These are phyloP conservation scores for Mrakiaceae sp. DNA, from an alignment of 1,284 basidiomycete genomes.

Conservation along the genomic window DNA sequence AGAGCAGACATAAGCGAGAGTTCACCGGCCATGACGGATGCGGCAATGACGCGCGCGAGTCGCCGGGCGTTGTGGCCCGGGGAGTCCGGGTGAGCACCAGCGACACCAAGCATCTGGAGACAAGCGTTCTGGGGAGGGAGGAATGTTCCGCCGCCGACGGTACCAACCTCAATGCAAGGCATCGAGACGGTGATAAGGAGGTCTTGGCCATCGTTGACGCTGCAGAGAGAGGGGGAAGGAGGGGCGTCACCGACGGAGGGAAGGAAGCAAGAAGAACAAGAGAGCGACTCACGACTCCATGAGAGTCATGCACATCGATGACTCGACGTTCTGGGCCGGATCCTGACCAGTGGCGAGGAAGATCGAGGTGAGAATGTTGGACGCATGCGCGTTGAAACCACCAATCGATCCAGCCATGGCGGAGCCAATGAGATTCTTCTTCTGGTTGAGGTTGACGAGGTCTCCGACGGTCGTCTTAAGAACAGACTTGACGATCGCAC, in stretches of 20 bases:
- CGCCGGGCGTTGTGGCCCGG: slow-evolving; percentile 79
- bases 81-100: slow-evolving; percentile 66
- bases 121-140: slow-evolving; percentile 79
- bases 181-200: slow-evolving; percentile 84
- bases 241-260: neutral
- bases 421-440: slow-evolving; percentile 96
- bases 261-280: neutral
- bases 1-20: slow-evolving; percentile 77
- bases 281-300: slow-evolving; percentile 78
- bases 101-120: slow-evolving; percentile 81
- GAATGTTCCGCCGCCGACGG: slow-evolving; percentile 89
- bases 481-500: slow-evolving; percentile 74
- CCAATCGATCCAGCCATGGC: slow-evolving; percentile 97
- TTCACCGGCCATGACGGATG: slow-evolving; percentile 90
- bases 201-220: slow-evolving; percentile 79
- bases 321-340: slow-evolving; percentile 98
- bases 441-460: slow-evolving; percentile 82
- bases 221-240: slow-evolving; percentile 27
- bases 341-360: slow-evolving; percentile 97
- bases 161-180: slow-evolving; percentile 94
- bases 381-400: slow-evolving; percentile 97
- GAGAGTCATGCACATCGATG: slow-evolving; percentile 93
- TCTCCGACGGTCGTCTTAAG: slow-evolving; percentile 91
- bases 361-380: slow-evolving; percentile 89
- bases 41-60: slow-evolving; percentile 74